Evolutionary conservation across 2,329 filamentous ascomycete genomes (phyloP).

Genomic region (Alternaria postmessia): DNA sequence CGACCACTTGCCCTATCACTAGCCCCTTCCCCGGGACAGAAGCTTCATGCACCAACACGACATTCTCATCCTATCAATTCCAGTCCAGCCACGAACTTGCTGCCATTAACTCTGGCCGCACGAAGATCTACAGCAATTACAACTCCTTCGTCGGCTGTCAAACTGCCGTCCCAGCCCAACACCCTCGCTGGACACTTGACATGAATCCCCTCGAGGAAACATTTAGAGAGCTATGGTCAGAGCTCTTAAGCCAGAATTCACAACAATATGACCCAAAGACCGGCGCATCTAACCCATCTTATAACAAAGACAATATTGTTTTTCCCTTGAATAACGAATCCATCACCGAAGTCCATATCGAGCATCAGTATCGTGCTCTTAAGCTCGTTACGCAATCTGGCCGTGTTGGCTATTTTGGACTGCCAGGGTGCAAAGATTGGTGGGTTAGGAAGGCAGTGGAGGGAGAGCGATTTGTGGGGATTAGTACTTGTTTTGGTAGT

Average conservation of each 20-base stretch:
- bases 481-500: slow-evolving; percentile 17
- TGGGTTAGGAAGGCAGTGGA: slow-evolving; percentile 11
- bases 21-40: background rate
- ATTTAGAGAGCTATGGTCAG: background rate
- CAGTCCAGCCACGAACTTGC: background rate
- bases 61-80: background rate
- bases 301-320: background rate
- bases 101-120: background rate
- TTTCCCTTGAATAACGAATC: slow-evolving; percentile 26
- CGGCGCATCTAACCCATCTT: background rate
- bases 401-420: slow-evolving; percentile 20
- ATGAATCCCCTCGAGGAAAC: background rate
- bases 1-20: background rate
- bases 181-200: background rate
- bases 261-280: background rate
- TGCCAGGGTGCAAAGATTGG: slow-evolving; percentile 12
- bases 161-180: slow-evolving; percentile 2
- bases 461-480: slow-evolving; percentile 19
- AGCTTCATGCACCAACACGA: background rate
- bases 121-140: background rate
- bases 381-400: slow-evolving; percentile 25
- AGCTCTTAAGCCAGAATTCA: background rate
- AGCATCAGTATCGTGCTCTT: slow-evolving; percentile 17
- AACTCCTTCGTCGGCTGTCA: background rate
- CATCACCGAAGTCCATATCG: slow-evolving; percentile 27